Evolutionary conservation across 768 basidiomycete genomes (phyloP), one percentile per base, ranked within the genome.

Genomic region (Boletus huronensis): DNA sequence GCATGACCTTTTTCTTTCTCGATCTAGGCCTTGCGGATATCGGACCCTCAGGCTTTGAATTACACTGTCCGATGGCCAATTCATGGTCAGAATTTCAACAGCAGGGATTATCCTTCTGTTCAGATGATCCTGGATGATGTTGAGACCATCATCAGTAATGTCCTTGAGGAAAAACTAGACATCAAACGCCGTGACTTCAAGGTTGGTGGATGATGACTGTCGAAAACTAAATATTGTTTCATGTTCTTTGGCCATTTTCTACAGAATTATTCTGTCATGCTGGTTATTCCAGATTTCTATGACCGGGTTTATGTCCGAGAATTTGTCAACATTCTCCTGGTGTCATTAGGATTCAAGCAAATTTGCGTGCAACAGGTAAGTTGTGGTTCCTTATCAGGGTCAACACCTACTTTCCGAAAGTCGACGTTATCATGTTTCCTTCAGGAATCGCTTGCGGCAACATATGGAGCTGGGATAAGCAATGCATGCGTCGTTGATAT

Each of bases 401-500:
- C 35, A 11, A 23, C n/a, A 23, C 8, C 17, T 16, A 17, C 32
- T 25, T 26, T n/a, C n/a, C 13, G 10, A 28, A 13, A 28, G 23
- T 26, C 39, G 19, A 50, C 16, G 17, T 43, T 31, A 16, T 21
- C 13, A 8, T 31, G 31, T 36, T 17, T 8, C 40, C 5, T 54
- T 16, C 58, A 97, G 92, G 95, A 97, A 77, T 88, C 93, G 4
- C 76, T 96, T 38, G 90, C 91, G 32, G 93, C 95, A 4, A 93
- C 93, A 0, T 98, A 95, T 67, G 95, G 95, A 21, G 94, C 96
- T 7, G 96, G 96, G 7, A 85, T 98, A 48, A 92, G 92, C 0
- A 89, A 85, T 63, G 97, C 95, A 11, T 98, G 97, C 64, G 91
- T 99, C 5, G 90, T 99, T 34, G 93, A 99, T 68, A 87, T 98